Evolutionary conservation across 257 asterid genomes (phyloP).

Genomic region (Rhazya stricta): DNA sequence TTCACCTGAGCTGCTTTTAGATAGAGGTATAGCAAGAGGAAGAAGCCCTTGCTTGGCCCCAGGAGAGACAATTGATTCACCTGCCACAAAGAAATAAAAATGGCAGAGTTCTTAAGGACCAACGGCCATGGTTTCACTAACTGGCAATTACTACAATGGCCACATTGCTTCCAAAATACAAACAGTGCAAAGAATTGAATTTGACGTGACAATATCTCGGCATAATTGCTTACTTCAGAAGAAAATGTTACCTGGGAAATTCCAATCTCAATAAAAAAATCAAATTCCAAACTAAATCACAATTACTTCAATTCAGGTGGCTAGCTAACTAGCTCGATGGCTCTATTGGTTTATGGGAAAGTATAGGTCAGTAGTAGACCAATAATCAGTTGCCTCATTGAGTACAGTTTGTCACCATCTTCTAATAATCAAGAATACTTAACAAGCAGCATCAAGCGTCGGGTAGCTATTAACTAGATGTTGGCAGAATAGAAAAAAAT

Average conservation of each 20-base stretch:
- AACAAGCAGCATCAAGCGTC: neutral
- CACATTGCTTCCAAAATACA: neutral
- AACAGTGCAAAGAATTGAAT: neutral
- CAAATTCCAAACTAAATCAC: neutral
- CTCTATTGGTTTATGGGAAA: neutral
- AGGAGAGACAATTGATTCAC: conserved; percentile 75
- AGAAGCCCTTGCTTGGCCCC: conserved; percentile 84
- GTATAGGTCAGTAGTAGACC: too few species aligned
- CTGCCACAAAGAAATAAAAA: conserved; percentile 29
- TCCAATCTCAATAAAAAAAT: neutral
- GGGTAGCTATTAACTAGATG: too few species aligned
- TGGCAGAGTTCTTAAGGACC: conserved; percentile 9
- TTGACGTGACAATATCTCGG: neutral
- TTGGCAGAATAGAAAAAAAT: neutral
- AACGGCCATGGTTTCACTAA: neutral
- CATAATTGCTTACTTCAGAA: neutral
- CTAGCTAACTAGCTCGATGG: neutral
- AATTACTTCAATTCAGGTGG: neutral
- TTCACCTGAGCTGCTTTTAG: conserved; percentile 64
- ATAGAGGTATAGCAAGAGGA: conserved; percentile 87
- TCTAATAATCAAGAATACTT: too few species aligned
- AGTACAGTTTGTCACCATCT: neutral
- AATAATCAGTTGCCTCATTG: too few species aligned
- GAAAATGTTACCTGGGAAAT: neutral
- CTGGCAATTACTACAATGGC: neutral